Evolutionary conservation across 1,284 basidiomycete genomes (phyloP), one percentile per base, ranked within the genome.

Genomic region (Ceratobasidium sp.): DNA sequence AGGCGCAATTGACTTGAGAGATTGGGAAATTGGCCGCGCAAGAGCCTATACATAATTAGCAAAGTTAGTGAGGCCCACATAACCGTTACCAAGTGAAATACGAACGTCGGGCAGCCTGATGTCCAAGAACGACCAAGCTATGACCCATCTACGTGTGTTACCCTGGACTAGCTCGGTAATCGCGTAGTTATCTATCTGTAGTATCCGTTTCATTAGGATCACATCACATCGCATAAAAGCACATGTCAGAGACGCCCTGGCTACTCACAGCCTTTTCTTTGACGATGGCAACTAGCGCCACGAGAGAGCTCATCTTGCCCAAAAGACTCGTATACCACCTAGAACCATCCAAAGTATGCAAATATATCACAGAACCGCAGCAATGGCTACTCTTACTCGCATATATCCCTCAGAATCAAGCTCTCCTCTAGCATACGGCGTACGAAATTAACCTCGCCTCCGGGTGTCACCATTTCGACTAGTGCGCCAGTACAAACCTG

Each of bases 251-350:
- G 44, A n/a, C 17, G 41, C 50, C 36, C 50, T 14, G n/a, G 41
- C 36, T 29, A 80, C 86, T 54, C 76, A 93, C 93, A 31, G 84
- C 81, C 14, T 86, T 79, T 22, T 83, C 79, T 54, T 87, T 87
- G 17, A 98, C 82, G 2, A 86, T 79, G 0, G 83, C 83, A 0
- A 96, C 87, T 0, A 98, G 81, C 0, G 87, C 82, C 0, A 81
- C 81, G 2, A 98, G 84, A 19, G 94, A 95, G 0, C 92, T 88
- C 80, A 93, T 86, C 79, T 94, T 96, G 0, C 97, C 97, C 0
- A 98, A 85, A 87, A 98, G 91, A 11, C 93, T 95, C 0, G 96
- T 96, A 80, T 90, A 98, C 96, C 95, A 98, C 65, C 93, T 95
- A 65, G 4, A 33, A 11, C 36, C 36, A n/a, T 1, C n/a, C 44